Evolutionary conservation across 2,329 filamentous ascomycete genomes (phyloP), one percentile per base, ranked within the genome.

Genomic region (Colletotrichum australisinense): DNA sequence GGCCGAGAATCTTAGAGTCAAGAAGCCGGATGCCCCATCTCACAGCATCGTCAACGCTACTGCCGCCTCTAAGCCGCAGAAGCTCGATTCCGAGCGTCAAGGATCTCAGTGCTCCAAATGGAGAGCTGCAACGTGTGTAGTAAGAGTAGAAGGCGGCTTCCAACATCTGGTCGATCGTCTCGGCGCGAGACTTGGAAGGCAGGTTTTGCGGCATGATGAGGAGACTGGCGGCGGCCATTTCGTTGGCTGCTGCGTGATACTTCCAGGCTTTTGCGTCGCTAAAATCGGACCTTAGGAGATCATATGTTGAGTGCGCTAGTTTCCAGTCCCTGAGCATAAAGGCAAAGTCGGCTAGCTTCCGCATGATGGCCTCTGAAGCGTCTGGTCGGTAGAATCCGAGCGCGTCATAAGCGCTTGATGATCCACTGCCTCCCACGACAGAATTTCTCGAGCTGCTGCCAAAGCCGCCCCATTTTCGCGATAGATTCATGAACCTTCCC

Each of bases 311-410:
- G 77, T 97, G 91, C 11, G 97, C 94, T 46, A 99, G 86, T 82
- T 97, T 98, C 91, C 93, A 99, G 82, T 99, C 97, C 38, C 97
- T 91, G 49, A 99, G 88, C 95, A 99, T 98, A 79, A 99, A 97
- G 12, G 95, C 93, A 83, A 96, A 98, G 81, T 99, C 97, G 56
- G 94, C 97, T 62, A 99, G 86, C 80, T 97, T 97, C 46, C 97
- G 92, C 90, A 99, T 94, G 63, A 97, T 89, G 4, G 96, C 95
- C 85, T 99, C 97, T 0, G 95, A 92, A 0, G 93, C 87, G 75
- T 97, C 95, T 0, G 94, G 93, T 30, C 90, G 88, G 82, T 98
- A 99, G 80, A 94, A 97, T 1, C 95, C 95, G 7, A 91, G 82
- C 49, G 88, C 83, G 81, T 98, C 95, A 82, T 97, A 98, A 79